These are phyloP conservation scores for Tetracladium setigerum DNA, from an alignment of 495 filamentous ascomycete species.

Conservation along the genomic window DNA sequence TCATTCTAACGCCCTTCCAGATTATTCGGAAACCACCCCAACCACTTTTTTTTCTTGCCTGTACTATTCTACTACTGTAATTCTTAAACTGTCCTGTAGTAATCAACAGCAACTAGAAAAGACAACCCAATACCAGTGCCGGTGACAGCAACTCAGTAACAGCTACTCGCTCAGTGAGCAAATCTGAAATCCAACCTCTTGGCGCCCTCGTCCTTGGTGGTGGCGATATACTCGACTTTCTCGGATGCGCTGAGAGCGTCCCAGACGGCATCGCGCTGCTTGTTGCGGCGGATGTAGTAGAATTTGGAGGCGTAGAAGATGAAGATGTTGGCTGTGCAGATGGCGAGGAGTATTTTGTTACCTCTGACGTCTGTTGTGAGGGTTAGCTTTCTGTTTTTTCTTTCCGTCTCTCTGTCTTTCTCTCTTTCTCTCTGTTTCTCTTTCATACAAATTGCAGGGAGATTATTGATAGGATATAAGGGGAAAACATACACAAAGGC, in stretches of 20 bases:
- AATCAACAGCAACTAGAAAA: too few species aligned
- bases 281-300: slow-evolving; percentile 59
- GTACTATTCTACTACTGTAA: too few species aligned
- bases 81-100: too few species aligned
- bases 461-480: slow-evolving; percentile 25
- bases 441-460: too few species aligned
- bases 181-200: slow-evolving; percentile 58
- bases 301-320: slow-evolving; percentile 49
- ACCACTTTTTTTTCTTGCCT: too few species aligned
- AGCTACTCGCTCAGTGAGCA: slow-evolving; percentile 14
- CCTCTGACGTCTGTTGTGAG: slow-evolving; percentile 34
- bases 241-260: slow-evolving; percentile 54
- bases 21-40: too few species aligned
- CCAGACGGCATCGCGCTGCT: slow-evolving; percentile 36
- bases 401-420: too few species aligned
- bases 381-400: too few species aligned
- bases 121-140: too few species aligned
- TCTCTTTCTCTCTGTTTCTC: too few species aligned
- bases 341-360: slow-evolving; percentile 54
- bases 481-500: slow-evolving; percentile 51
- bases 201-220: slow-evolving; percentile 60
- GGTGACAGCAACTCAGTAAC: too few species aligned
- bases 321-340: slow-evolving; percentile 45
- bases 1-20: too few species aligned
- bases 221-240: slow-evolving; percentile 52